Conservation (phyloP, 768 basidiomycete genomes). For the Kwoniella mangroviensis region DNA sequence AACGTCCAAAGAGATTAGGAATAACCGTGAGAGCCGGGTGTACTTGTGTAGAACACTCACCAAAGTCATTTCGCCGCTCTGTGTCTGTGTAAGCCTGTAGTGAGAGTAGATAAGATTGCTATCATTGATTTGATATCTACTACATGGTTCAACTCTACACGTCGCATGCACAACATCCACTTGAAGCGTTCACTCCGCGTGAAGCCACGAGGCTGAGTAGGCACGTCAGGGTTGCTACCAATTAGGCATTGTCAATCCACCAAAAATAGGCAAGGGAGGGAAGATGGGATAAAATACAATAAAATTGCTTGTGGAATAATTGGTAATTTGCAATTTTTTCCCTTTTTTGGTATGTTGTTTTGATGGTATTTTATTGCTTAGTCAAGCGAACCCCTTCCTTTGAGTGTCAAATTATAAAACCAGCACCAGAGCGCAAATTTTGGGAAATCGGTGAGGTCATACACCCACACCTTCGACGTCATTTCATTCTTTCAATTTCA, state of each 20-base stretch:
- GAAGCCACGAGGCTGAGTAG: background rate
- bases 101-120: background rate
- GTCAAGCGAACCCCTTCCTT: background rate
- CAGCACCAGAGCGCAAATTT: background rate
- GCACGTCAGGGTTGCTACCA: background rate
- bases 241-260: too few species aligned
- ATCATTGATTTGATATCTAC: background rate
- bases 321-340: constrained; percentile 3
- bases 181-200: background rate
- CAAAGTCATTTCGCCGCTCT: constrained; percentile 7
- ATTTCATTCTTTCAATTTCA: constrained; percentile 10
- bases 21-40: background rate
- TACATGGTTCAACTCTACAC: background rate
- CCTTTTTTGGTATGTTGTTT: background rate
- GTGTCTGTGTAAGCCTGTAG: background rate
- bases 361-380: constrained; percentile 4
- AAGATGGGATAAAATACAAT: constrained; percentile 17
- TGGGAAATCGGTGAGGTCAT: constrained; percentile 7
- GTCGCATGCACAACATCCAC: constrained; percentile 8
- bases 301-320: background rate
- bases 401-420: background rate
- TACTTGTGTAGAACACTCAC: background rate
- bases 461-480: constrained; percentile 11
- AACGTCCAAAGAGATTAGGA: background rate
- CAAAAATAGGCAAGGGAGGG: background rate